Percentiles rank a stretch among this genome's conserved stretches.
Evolutionary conservation across 148 eudicot genomes (phyloP).

Genomic region (Spergularia bocconei): DNA sequence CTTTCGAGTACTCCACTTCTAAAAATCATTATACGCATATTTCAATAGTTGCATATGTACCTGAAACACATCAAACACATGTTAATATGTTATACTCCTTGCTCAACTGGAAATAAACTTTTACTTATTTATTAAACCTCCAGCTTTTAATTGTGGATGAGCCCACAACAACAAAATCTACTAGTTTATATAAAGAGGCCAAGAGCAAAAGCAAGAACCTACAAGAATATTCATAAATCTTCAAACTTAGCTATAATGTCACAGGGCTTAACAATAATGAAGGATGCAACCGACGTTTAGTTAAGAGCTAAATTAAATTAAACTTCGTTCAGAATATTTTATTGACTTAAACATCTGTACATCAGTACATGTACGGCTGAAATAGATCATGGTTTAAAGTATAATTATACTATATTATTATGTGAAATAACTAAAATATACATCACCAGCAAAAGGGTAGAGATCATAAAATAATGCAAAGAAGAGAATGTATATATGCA

Average conservation of each 20-base stretch:
- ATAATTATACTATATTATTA: not conserved
- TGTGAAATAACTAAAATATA: not conserved
- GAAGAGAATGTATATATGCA: not conserved
- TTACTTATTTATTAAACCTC: not conserved
- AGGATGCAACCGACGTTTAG: slow-evolving; percentile 32
- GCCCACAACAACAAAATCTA: not conserved
- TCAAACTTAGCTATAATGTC: slow-evolving; percentile 6
- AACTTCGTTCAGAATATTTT: not conserved
- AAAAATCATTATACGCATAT: too few species aligned
- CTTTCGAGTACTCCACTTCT: too few species aligned
- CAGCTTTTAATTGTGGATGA: not conserved
- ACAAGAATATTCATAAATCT: slow-evolving; percentile 18
- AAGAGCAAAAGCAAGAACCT: slow-evolving; percentile 1
- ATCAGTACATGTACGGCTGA: slow-evolving; percentile 24
- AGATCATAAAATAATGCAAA: not conserved
- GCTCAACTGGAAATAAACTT: not conserved
- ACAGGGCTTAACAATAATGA: slow-evolving; percentile 28
- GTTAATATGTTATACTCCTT: not conserved
- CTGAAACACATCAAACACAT: too few species aligned
- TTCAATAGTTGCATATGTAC: too few species aligned
- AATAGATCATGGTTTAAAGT: slow-evolving; percentile 15
- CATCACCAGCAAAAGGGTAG: not conserved
- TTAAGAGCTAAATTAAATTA: slow-evolving; percentile 15
- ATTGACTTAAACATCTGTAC: slow-evolving; percentile 5
- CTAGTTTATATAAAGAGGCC: not conserved